Conservation (phyloP, 2,329 filamentous ascomycete species). For the Erysiphe pulchra region DNA sequence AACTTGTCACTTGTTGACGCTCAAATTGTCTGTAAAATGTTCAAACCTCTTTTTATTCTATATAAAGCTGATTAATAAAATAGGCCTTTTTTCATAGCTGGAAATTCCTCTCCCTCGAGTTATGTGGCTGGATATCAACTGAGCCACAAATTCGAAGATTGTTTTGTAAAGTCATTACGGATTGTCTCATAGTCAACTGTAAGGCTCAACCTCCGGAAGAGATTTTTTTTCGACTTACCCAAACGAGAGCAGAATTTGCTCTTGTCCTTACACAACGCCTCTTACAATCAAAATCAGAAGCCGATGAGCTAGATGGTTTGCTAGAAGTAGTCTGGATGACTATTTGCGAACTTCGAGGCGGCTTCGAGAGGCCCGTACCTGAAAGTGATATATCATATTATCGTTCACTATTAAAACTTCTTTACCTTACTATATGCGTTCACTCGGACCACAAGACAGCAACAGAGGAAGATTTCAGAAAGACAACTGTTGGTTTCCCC, state of each 20-base stretch:
- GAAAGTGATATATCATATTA: conserved; percentile 43
- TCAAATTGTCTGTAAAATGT: conserved; percentile 38
- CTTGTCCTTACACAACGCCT: conserved; percentile 63
- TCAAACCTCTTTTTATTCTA: background rate
- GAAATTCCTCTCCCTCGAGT: conserved; percentile 66
- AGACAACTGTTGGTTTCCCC: conserved; percentile 4
- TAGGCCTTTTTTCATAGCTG: conserved; percentile 66
- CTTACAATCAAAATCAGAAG: conserved; percentile 26
- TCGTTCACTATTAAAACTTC: conserved; percentile 54
- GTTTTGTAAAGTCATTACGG: conserved; percentile 38
- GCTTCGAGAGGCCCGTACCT: conserved; percentile 32
- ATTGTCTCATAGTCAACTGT: conserved; percentile 58
- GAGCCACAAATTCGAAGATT: conserved; percentile 8
- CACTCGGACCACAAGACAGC: conserved; percentile 17
- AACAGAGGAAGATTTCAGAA: conserved; percentile 6
- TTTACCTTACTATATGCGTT: conserved; percentile 59
- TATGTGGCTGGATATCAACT: conserved; percentile 29
- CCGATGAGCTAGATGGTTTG: conserved; percentile 24
- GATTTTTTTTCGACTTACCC: conserved; percentile 57
- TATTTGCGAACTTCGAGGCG: conserved; percentile 24
- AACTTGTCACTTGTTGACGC: conserved; percentile 85
- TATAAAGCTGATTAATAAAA: conserved; percentile 8
- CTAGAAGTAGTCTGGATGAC: conserved; percentile 34
- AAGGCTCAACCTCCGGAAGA: conserved; percentile 45
- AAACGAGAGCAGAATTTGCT: conserved; percentile 54